Evolutionary conservation across 768 basidiomycete species (phyloP).

Genomic region (Calocera viscosa): DNA sequence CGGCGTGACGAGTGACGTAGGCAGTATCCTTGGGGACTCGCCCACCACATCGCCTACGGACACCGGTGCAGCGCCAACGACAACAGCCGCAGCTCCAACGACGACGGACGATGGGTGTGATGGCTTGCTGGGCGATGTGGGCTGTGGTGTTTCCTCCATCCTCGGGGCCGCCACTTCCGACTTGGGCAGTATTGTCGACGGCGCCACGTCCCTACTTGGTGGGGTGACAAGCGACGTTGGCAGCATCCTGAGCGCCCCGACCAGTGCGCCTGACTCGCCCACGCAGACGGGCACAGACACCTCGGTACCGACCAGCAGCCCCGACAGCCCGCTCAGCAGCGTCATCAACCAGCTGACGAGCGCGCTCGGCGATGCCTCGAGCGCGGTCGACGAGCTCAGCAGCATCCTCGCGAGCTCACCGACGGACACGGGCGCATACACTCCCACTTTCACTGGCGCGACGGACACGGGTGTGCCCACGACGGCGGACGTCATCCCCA

Average conservation of each 20-base stretch:
- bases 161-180: neutral
- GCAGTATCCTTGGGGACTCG: too few species aligned
- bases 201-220: neutral
- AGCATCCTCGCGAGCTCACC: neutral
- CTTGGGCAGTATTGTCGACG: neutral
- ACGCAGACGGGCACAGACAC: neutral
- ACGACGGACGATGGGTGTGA: neutral
- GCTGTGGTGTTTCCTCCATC: neutral
- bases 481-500: neutral
- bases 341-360: neutral
- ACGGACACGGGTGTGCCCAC: neutral
- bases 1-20: neutral
- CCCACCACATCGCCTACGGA: slow-evolving; percentile 10
- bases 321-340: neutral
- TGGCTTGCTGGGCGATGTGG: neutral
- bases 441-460: neutral
- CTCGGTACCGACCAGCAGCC: neutral
- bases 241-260: neutral
- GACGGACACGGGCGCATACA: neutral
- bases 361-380: neutral
- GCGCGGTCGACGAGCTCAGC: neutral
- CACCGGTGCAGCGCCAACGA: neutral
- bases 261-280: too few species aligned
- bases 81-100: neutral
- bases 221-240: neutral